Conservation (phyloP, 2,329 filamentous ascomycete species). For the Exophiala sp. region DNA sequence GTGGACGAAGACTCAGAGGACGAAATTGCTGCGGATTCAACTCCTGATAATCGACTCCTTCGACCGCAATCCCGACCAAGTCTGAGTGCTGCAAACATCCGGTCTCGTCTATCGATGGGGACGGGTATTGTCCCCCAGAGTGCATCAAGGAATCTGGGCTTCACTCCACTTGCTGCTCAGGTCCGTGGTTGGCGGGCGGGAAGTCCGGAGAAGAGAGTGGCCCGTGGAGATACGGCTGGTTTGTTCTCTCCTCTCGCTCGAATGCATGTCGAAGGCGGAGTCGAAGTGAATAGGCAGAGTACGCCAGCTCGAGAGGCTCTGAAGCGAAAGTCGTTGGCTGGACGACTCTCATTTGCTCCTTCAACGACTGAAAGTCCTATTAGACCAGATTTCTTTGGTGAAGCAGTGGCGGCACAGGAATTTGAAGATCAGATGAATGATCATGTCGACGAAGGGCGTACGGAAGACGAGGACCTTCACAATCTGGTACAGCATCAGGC, state of each 20-base stretch:
- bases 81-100: slow-evolving; percentile 9
- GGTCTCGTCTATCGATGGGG: slow-evolving; percentile 22
- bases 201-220: slow-evolving; percentile 46
- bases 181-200: slow-evolving; percentile 61
- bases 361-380: slow-evolving; percentile 35
- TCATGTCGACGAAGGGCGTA: slow-evolving; percentile 22
- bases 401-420: slow-evolving; percentile 54
- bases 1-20: slow-evolving; percentile 30
- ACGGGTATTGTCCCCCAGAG: slow-evolving; percentile 11
- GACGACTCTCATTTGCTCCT: slow-evolving; percentile 27
- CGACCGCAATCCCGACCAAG: slow-evolving; percentile 15
- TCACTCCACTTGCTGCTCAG: slow-evolving; percentile 62
- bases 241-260: slow-evolving; percentile 25
- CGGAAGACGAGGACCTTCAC: slow-evolving; percentile 18
- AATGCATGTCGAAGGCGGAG: slow-evolving; percentile 22
- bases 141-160: slow-evolving; percentile 44
- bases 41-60: slow-evolving; percentile 20
- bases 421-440: slow-evolving; percentile 38
- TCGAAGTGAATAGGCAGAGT: slow-evolving; percentile 28
- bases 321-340: slow-evolving; percentile 24
- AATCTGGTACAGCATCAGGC: slow-evolving; percentile 7
- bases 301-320: slow-evolving; percentile 27
- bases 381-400: slow-evolving; percentile 58
- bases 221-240: slow-evolving; percentile 21
- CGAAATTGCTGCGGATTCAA: slow-evolving; percentile 28